Conservation (phyloP, 2,329 filamentous ascomycete genomes). For the Dactylonectria macrodidyma region DNA sequence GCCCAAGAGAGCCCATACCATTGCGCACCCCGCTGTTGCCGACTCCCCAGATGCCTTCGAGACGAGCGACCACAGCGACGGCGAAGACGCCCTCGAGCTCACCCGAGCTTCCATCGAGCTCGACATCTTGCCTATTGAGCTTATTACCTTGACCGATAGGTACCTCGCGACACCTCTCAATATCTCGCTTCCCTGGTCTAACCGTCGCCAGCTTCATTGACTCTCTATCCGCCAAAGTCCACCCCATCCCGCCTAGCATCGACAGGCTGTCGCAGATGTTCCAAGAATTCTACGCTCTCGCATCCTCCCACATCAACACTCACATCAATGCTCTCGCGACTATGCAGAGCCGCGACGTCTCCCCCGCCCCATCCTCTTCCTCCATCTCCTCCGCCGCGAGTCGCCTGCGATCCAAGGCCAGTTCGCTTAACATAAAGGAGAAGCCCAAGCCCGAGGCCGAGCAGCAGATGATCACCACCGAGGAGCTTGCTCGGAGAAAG, state of each 20-base stretch:
- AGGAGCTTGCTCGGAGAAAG: constrained; percentile 86
- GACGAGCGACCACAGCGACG: constrained; percentile 56
- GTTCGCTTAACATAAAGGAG: constrained; percentile 68
- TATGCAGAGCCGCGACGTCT: constrained; percentile 78
- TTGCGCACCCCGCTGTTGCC: constrained; percentile 56
- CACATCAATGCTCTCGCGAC: constrained; percentile 87
- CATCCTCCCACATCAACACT: constrained; percentile 86
- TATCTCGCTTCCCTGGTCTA: constrained; percentile 16
- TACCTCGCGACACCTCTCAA: constrained; percentile 55
- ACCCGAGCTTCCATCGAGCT: constrained; percentile 77
- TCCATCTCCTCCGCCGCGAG: constrained; percentile 71
- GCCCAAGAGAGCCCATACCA: constrained; percentile 63
- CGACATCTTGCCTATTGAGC: constrained; percentile 93
- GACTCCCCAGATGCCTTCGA: constrained; percentile 66
- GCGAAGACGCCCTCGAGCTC: constrained; percentile 63
- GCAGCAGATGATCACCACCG: constrained; percentile 91
- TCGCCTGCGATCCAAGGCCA: constrained; percentile 69
- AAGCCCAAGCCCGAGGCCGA: constrained; percentile 64
- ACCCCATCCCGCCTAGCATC: constrained; percentile 86
- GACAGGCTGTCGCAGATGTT: constrained; percentile 89
- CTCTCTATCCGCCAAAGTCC: constrained; percentile 87
- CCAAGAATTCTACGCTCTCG: constrained; percentile 91
- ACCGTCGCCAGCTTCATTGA: constrained; percentile 82
- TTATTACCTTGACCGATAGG: constrained; percentile 92
- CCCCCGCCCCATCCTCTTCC: constrained; percentile 68